Evolutionary conservation across 805 yeast genomes (phyloP).

Genomic region (Candida coquimbonensis): DNA sequence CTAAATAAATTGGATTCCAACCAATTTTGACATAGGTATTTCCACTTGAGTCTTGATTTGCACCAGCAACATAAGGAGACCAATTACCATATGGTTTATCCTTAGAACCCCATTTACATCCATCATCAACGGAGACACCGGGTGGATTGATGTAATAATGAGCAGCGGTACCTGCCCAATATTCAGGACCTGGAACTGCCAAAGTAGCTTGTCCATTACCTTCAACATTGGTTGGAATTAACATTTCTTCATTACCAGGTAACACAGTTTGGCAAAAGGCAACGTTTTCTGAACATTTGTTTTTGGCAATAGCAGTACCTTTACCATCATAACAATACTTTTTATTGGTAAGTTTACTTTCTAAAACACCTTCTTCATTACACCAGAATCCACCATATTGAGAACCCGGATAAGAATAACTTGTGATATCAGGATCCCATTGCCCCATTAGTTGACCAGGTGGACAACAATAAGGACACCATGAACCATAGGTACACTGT

Average conservation of each 20-base stretch:
- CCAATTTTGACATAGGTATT: conserved; percentile 80
- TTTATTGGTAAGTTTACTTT: conserved; percentile 50
- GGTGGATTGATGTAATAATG: conserved; percentile 84
- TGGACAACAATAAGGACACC: conserved; percentile 89
- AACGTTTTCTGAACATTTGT: conserved; percentile 50
- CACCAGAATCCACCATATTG: conserved; percentile 82
- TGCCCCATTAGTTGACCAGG: conserved; percentile 84
- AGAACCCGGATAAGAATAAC: conserved; percentile 70
- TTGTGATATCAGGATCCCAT: conserved; percentile 75
- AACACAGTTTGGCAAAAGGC: conserved; percentile 90
- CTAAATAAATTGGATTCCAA: conserved; percentile 84
- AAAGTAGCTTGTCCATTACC: conserved; percentile 41
- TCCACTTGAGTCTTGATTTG: conserved; percentile 65
- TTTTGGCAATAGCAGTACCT: conserved; percentile 60
- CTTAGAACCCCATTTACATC: conserved; percentile 78
- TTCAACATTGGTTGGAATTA: conserved; percentile 73
- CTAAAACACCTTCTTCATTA: conserved; percentile 58
- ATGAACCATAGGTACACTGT: conserved; percentile 64
- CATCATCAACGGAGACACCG: conserved; percentile 68
- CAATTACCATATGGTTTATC: conserved; percentile 75
- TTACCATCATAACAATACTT: conserved; percentile 72
- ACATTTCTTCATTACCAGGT: conserved; percentile 93
- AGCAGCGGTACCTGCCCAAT: conserved; percentile 83
- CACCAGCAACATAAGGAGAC: conserved; percentile 93
- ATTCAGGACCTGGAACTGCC: conserved; percentile 81